Percentiles rank a stretch among this genome's conserved stretches.
phyloP scores from a whole-genome alignment of 228 moss, liverwort and hornwort species.

The Sphagnum fallax region DNA sequence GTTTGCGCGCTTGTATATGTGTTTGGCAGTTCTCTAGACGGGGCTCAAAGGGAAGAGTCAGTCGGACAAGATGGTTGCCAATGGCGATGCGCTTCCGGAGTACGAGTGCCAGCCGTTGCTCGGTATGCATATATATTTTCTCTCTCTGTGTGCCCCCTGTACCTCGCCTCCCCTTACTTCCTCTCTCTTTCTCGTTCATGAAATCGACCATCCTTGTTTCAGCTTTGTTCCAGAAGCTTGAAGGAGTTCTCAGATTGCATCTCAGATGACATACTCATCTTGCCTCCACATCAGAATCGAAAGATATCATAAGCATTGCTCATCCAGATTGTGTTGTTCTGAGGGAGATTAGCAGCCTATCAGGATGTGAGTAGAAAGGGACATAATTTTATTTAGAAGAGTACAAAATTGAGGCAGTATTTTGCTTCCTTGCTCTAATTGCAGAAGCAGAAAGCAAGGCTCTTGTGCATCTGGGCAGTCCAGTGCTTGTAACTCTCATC shows the following conservation, averaged over 20 bases:
- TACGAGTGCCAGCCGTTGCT: slow-evolving; percentile 69
- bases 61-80: slow-evolving; percentile 34
- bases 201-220: background rate
- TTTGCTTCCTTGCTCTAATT: too few relatives aligned
- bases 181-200: background rate
- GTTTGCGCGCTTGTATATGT: too few relatives aligned
- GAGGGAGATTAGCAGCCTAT: too few relatives aligned
- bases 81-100: slow-evolving; percentile 34
- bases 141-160: background rate
- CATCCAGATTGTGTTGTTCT: background rate
- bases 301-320: background rate
- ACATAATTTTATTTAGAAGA: too few relatives aligned
- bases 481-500: background rate
- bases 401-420: too few relatives aligned
- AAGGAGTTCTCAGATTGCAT: background rate
- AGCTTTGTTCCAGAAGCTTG: too few relatives aligned
- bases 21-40: too few relatives aligned
- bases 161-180: background rate
- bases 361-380: too few relatives aligned
- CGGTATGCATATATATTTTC: slow-evolving; percentile 22
- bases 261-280: background rate
- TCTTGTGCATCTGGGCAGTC: background rate
- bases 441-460: background rate
- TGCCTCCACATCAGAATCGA: background rate
- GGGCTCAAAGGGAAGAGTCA: background rate